A percentile compares a stretch with the other conserved stretches of the same genome.
phyloP scores from a whole-genome alignment of 768 basidiomycete species.

The Mycena epipterygia region DNA sequence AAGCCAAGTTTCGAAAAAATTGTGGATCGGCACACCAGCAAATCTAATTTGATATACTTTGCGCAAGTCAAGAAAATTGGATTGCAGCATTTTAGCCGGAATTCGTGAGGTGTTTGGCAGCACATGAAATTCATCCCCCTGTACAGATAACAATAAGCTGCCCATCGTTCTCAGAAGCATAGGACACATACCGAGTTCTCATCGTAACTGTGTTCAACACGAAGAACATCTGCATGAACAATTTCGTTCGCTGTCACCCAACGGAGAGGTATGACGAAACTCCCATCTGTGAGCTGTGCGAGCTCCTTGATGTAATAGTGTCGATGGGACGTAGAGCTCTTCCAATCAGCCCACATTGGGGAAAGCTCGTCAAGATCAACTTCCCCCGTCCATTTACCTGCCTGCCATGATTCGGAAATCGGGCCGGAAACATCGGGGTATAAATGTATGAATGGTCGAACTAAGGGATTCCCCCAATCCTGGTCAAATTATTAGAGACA shows the following conservation, averaged over 20 bases:
- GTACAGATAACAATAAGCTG: too few relatives aligned
- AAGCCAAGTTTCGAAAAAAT: conserved; percentile 1
- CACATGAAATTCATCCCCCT: too few relatives aligned
- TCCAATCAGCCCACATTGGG: conserved; percentile 30
- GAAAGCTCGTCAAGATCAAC: conserved; percentile 3
- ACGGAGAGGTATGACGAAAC: conserved; percentile 40
- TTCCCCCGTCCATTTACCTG: conserved; percentile 17
- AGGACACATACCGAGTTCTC: neutral
- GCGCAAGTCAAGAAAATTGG: neutral
- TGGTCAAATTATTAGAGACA: conserved; percentile 7
- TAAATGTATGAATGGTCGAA: conserved; percentile 32
- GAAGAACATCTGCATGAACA: neutral
- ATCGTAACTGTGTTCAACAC: neutral
- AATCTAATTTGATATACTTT: neutral
- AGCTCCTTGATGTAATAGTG: conserved; percentile 23
- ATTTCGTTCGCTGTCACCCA: neutral
- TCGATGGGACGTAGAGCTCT: neutral
- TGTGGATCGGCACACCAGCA: conserved; percentile 20
- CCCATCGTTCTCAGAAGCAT: too few relatives aligned
- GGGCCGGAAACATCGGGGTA: conserved; percentile 40
- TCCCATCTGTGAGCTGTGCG: neutral
- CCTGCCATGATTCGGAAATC: conserved; percentile 17
- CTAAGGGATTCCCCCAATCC: conserved; percentile 40
- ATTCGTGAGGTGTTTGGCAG: neutral
- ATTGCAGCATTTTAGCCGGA: neutral